Conservation (phyloP, 2,329 filamentous ascomycete species). For the Helotiales sp. region DNA sequence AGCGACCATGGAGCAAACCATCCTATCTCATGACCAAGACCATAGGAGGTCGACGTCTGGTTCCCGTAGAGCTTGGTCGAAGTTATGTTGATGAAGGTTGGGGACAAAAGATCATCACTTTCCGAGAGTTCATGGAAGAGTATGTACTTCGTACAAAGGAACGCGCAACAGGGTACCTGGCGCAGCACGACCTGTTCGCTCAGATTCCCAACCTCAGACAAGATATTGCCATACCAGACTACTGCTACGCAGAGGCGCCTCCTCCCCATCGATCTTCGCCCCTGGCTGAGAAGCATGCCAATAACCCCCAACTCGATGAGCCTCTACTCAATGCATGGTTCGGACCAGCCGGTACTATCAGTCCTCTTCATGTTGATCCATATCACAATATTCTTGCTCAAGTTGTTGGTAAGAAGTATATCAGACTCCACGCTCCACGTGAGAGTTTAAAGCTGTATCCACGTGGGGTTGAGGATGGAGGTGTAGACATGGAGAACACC, state of each 20-base stretch:
- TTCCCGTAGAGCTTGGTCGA: slow-evolving; percentile 82
- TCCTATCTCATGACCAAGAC: slow-evolving; percentile 74
- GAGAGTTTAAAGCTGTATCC: slow-evolving; percentile 61
- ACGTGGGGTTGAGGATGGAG: slow-evolving; percentile 57
- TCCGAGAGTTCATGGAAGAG: slow-evolving; percentile 65
- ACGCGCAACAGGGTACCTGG: slow-evolving; percentile 71
- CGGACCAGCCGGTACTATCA: slow-evolving; percentile 83
- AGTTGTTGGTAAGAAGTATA: slow-evolving; percentile 86
- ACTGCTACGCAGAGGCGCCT: slow-evolving; percentile 74
- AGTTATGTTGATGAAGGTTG: slow-evolving; percentile 86
- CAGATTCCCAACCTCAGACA: slow-evolving; percentile 76
- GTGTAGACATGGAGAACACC: slow-evolving; percentile 92
- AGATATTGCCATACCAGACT: slow-evolving; percentile 81
- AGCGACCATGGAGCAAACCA: slow-evolving; percentile 69
- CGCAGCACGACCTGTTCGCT: slow-evolving; percentile 83
- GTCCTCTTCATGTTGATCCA: slow-evolving; percentile 88
- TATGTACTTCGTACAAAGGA: slow-evolving; percentile 24
- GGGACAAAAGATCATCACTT: slow-evolving; percentile 78
- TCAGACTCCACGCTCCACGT: slow-evolving; percentile 78
- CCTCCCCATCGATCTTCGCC: slow-evolving; percentile 49
- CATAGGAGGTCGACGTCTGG: slow-evolving; percentile 73
- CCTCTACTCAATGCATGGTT: slow-evolving; percentile 91
- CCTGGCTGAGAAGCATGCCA: slow-evolving; percentile 40
- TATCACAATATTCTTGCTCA: slow-evolving; percentile 93
- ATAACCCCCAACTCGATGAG: slow-evolving; percentile 47